phyloP scores from a whole-genome alignment of 306 rosid species.

The Calophaca sinica region DNA sequence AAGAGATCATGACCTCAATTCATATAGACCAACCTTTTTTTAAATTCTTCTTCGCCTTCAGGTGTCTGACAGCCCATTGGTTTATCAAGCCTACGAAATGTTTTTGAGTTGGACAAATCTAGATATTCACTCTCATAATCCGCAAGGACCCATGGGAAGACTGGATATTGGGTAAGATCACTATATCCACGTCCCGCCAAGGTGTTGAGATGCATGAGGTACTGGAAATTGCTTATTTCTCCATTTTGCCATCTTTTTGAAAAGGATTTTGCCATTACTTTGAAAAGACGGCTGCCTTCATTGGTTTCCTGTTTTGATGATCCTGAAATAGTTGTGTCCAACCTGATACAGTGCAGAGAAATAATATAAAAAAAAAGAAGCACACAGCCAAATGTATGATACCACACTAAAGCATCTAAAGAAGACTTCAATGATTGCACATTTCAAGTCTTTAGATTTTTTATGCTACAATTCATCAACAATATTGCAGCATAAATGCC shows the following conservation, averaged over 20 bases:
- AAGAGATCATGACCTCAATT: constrained; percentile 30
- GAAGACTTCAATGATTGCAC: constrained; percentile 23
- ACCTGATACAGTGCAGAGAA: constrained; percentile 58
- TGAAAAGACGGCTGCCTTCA: constrained; percentile 96
- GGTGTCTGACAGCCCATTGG: constrained; percentile 99
- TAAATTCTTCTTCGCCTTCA: constrained; percentile 98
- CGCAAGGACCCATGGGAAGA: constrained; percentile 98
- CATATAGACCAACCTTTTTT: constrained; percentile 70
- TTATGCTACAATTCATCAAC: constrained; percentile 34
- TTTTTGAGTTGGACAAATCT: constrained; percentile 75
- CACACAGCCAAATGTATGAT: not conserved
- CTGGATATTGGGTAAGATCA: constrained; percentile 99
- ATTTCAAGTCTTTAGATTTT: constrained; percentile 25
- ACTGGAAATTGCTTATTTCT: constrained; percentile 97
- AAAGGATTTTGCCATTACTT: constrained; percentile 91
- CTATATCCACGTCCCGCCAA: constrained; percentile 99
- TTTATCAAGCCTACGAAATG: constrained; percentile 87
- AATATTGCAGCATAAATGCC: constrained; percentile 34
- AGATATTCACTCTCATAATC: constrained; percentile 93
- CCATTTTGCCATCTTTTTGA: constrained; percentile 99
- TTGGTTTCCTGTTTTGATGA: constrained; percentile 89
- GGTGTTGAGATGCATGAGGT: constrained; percentile 99
- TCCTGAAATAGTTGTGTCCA: constrained; percentile 99
- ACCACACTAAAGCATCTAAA: constrained; percentile 22
- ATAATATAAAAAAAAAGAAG: constrained; percentile 8